These are phyloP conservation scores for Phragmites australis DNA, from an alignment of 176 grass and related monocot genomes.

Conservation along the genomic window DNA sequence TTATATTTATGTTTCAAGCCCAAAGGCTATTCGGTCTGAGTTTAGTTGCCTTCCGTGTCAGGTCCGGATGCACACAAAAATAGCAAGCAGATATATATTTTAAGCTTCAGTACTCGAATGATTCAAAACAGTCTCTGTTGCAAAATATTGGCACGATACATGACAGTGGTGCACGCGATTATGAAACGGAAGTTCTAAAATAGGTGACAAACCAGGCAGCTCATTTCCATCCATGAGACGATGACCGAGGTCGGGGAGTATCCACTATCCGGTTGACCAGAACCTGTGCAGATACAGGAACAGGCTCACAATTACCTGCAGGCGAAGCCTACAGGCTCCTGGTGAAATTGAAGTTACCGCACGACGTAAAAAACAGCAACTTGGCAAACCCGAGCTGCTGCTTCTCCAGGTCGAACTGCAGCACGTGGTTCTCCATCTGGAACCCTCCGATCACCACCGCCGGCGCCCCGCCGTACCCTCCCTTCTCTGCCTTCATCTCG, in stretches of 20 bases:
- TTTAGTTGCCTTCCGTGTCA: too few relatives aligned
- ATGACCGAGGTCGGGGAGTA: not conserved
- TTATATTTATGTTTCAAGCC: too few relatives aligned
- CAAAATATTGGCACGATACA: too few relatives aligned
- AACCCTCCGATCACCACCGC: conserved; percentile 54
- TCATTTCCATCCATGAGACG: not conserved
- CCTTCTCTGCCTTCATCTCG: conserved; percentile 18
- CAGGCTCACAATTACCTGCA: too few relatives aligned
- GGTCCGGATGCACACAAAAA: too few relatives aligned
- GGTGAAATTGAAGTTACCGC: conserved; percentile 17
- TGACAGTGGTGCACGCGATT: not conserved
- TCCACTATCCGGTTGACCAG: not conserved
- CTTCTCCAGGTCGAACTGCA: conserved; percentile 56
- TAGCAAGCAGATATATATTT: too few relatives aligned
- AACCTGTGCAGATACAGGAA: not conserved
- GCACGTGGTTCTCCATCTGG: conserved; percentile 71
- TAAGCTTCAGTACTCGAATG: too few relatives aligned
- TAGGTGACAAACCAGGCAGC: not conserved
- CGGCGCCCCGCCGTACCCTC: not conserved
- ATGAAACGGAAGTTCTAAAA: not conserved
- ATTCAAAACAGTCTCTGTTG: too few relatives aligned
- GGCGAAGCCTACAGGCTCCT: not conserved
- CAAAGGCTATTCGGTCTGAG: too few relatives aligned
- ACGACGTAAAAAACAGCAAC: not conserved
- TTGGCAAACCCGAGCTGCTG: conserved; percentile 23